Base-by-base conservation (phyloP, 176 grass and related monocot genomes). In the Oryza coarctata region DNA sequence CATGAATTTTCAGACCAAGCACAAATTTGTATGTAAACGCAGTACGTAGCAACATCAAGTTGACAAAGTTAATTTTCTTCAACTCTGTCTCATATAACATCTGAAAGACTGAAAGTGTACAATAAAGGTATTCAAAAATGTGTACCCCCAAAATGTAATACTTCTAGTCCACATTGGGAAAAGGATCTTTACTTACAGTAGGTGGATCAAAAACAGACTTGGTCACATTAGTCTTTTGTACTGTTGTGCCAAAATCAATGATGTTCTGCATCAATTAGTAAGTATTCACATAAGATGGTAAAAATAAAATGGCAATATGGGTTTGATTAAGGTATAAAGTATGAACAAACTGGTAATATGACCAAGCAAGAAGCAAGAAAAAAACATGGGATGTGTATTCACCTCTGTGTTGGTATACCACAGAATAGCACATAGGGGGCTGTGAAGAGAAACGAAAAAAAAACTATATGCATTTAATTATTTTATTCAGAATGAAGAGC, bases 181-280 rank as follows among this genome's bases (percentile, higher is more conserved):
- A 76, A 76, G 55, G 35, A 25, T 38, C 63, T 8, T 35, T 75
- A 85, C 92, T 92, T 79, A 92, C 92, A 83, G 80, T 43, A 74
- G 92, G 86, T 78, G 95, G 92, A 64, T 65, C 74, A 33, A 99
- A 93, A 70, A 85, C 65, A 69, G 87, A 82, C 77, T 90, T 95
- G n/a, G 38, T 62, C 41, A 99, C 47, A 7, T 84, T 71, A 62
- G 95, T 91, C 82, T 91, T 99, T 83, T 86, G 64, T 80, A 93
- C 73, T 22, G 72, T 12, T 47, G 80, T 74, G 63, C 89, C 93
- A 86, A 93, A 99, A 88, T 90, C 85, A 74, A 88, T 74, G 13
- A 45, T 39, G 76, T 95, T 95, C 96, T 99, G 82, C 76, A 85
- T 70, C 29, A 80, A 67, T 58, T 31, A 80, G n/a, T 26, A 80